Evolutionary conservation across 768 basidiomycete species (phyloP), one percentile per base, ranked within the genome.

Genomic region (Hericium rajendrae): DNA sequence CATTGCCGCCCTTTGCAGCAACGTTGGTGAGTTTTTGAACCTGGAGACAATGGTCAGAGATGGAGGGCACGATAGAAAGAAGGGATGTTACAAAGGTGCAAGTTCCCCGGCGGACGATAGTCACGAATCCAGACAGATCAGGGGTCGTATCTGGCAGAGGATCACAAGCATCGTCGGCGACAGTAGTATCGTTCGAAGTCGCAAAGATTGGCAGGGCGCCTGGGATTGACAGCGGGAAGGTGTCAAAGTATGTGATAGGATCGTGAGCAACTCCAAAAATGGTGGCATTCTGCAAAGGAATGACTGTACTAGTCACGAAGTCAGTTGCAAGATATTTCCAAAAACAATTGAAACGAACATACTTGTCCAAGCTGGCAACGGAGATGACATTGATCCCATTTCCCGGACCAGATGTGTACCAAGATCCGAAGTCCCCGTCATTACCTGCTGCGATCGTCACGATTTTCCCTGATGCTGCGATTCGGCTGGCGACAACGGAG

Each of bases 371-470:
- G 62, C 78, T 80, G 1, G 78, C 78, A 12, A 78, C 77, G 1
- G 78, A 77, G 61, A 86, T 81, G n/a, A 77, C 82, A 48, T 80
- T 72, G 58, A 77, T 71, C 12, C 74, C 84, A 66, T 76, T 72
- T 62, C 78, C 75, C 59, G 86, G 74, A 61, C 72, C 65, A 43
- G 76, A 78, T 0, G 81, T 73, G 66, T 78, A 86, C 80, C 83
- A 87, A 4, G 82, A 75, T 6, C 86, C 86, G 24, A 74, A 74
- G 5, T 73, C 65, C 8, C 83, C 84, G 40, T 71, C 70, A 61
- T 71, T 71, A 8, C 85, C 85, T 9, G 83, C 82, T 32, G 84
- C 78, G 39, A 84, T 80, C 11, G 80, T 83, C 41, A 88, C 79
- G 50, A 85, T 74, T 62, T 75, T 81, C 6, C 86, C 86, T 24